Conservation (phyloP, 371 early-diverging fungal genomes). For the Mucor circinelloides region DNA sequence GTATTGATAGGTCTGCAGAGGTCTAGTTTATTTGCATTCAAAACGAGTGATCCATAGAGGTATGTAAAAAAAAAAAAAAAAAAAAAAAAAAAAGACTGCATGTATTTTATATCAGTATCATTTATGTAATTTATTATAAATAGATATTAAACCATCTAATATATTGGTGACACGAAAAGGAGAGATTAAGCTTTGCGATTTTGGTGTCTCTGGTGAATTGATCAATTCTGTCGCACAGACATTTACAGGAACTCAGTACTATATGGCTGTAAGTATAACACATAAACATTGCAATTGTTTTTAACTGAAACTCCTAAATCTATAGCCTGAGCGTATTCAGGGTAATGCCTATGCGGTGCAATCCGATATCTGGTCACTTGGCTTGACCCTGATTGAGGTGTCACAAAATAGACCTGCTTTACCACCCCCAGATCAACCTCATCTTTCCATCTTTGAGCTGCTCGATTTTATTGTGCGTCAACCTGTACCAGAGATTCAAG, state of each 20-base stretch:
- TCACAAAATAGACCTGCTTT: constrained; percentile 91
- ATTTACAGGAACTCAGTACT: constrained; percentile 94
- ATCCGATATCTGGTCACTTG: constrained; percentile 96
- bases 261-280: constrained; percentile 85
- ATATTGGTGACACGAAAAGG: constrained; percentile 86
- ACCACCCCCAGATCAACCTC: constrained; percentile 65
- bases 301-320: constrained; percentile 3
- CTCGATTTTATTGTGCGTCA: constrained; percentile 90
- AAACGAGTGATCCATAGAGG: constrained; percentile 85
- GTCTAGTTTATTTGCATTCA: constrained; percentile 77
- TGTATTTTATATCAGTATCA: background rate
- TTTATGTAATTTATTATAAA: constrained; percentile 1
- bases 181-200: constrained; percentile 94
- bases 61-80: background rate
- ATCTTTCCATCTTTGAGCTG: constrained; percentile 87
- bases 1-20: constrained; percentile 64
- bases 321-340: constrained; percentile 94
- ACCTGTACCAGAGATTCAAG: constrained; percentile 77
- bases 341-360: constrained; percentile 89
- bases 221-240: constrained; percentile 92
- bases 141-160: constrained; percentile 92
- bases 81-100: no score
- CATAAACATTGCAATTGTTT: background rate
- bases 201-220: constrained; percentile 92
- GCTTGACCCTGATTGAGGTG: constrained; percentile 91